These are phyloP conservation scores for Ceratocystis eucalypticola DNA, from an alignment of 2,329 filamentous ascomycete species.

Conservation along the genomic window DNA sequence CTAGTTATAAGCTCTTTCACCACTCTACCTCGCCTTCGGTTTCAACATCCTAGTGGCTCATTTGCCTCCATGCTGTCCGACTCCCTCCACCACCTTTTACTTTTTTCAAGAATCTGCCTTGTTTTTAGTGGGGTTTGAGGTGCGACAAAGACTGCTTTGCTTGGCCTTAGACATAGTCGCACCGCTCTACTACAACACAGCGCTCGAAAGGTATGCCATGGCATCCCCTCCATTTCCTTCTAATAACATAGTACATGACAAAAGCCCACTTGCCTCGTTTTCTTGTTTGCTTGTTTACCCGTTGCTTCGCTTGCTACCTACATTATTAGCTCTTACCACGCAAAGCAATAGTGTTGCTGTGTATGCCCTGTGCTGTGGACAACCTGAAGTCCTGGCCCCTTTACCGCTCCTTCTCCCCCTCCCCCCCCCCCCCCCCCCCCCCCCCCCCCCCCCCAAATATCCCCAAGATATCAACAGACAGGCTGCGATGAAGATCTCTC, in stretches of 20 bases:
- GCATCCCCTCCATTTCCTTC: not conserved
- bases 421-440: too few species aligned
- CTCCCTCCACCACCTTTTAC: not conserved
- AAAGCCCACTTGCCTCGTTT: not conserved
- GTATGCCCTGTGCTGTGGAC: not conserved
- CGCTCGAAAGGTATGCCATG: not conserved
- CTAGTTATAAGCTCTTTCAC: not conserved
- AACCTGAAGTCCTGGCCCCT: not conserved
- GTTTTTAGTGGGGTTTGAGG: constrained; percentile 2
- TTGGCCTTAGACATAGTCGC: not conserved
- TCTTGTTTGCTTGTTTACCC: too few species aligned
- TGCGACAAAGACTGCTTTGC: not conserved
- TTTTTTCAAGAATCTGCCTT: not conserved
- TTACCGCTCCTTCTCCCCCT: not conserved
- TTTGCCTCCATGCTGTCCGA: constrained; percentile 4
- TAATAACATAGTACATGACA: not conserved
- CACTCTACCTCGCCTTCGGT: not conserved
- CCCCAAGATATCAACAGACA: not conserved
- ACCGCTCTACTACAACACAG: not conserved
- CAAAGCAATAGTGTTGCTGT: not conserved
- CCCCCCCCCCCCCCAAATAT: not conserved
- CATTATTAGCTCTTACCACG: not conserved
- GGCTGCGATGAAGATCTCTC: not conserved
- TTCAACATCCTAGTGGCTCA: not conserved
- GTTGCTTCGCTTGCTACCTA: not conserved